A percentile compares a stretch with the other conserved stretches of the same genome.
These are phyloP conservation scores for Andrographis paniculata DNA, from an alignment of 305 asterid genomes.

Conservation along the genomic window DNA sequence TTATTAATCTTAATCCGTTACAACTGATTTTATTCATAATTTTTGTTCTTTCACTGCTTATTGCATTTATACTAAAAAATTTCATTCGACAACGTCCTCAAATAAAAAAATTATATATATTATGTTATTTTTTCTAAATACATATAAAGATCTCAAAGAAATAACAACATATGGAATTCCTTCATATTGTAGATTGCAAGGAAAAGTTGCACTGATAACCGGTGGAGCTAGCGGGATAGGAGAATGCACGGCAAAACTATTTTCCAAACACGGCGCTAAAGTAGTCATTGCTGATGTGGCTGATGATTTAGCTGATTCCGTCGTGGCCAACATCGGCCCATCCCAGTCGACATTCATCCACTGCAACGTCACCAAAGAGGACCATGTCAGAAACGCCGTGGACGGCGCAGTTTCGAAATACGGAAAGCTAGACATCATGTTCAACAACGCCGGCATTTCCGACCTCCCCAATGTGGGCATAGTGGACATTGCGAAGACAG, in stretches of 20 bases:
- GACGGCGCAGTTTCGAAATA: slow-evolving; percentile 26
- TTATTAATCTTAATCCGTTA: too few species aligned
- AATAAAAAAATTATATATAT: too few species aligned
- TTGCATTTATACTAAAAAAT: too few species aligned
- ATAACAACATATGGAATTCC: too few species aligned
- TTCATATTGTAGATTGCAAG: slow-evolving; percentile 27
- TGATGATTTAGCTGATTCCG: slow-evolving; percentile 22
- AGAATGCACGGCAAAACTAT: slow-evolving; percentile 34
- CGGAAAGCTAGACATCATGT: slow-evolving; percentile 56
- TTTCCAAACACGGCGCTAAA: slow-evolving; percentile 44
- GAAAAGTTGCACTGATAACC: slow-evolving; percentile 47
- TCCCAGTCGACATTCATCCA: slow-evolving; percentile 26
- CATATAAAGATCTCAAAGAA: too few species aligned
- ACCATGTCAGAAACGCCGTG: slow-evolving; percentile 29
- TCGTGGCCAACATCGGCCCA: slow-evolving; percentile 20
- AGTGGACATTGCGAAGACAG: slow-evolving; percentile 15
- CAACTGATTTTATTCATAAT: too few species aligned
- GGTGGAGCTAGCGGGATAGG: slow-evolving; percentile 60
- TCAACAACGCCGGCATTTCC: slow-evolving; percentile 42
- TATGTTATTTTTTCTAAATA: too few species aligned
- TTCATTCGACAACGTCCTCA: too few species aligned
- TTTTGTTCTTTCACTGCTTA: too few species aligned
- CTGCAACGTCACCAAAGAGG: slow-evolving; percentile 41
- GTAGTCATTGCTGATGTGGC: slow-evolving; percentile 37
- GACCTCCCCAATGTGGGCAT: slow-evolving; percentile 20